Percentiles rank a stretch among this genome's conserved stretches.
Conservation (phyloP, 1,139 yeast genomes). For the Yamadazyma diospyri region DNA sequence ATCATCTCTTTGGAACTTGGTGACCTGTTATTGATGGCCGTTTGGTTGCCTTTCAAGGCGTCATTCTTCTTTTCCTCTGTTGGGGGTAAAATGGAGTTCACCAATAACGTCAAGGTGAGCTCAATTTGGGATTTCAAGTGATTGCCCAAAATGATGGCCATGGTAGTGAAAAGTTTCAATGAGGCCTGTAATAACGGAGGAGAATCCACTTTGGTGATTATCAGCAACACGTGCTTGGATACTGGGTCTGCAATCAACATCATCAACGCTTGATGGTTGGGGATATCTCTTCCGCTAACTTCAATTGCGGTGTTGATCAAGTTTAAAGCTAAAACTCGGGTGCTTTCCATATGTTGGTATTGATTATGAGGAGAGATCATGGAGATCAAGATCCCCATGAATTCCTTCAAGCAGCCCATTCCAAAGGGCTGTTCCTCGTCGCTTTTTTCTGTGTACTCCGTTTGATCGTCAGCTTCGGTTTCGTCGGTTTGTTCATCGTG, state of each 20-base stretch:
- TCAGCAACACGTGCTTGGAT: constrained; percentile 77
- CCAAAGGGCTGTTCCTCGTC: constrained; percentile 50
- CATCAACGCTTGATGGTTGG: constrained; percentile 64
- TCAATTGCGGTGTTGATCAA: constrained; percentile 79
- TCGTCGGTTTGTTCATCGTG: constrained; percentile 14
- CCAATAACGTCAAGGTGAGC: constrained; percentile 56
- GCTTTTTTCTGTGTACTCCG: constrained; percentile 1
- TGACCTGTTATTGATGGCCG: constrained; percentile 24
- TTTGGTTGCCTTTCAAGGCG: constrained; percentile 25
- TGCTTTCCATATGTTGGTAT: constrained; percentile 81
- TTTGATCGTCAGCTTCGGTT: constrained; percentile 20
- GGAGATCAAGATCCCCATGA: constrained; percentile 73
- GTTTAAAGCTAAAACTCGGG: constrained; percentile 78
- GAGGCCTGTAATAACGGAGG: constrained; percentile 71
- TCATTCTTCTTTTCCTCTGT: constrained; percentile 16
- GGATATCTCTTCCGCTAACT: constrained; percentile 68
- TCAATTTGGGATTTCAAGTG: constrained; percentile 66
- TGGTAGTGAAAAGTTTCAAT: constrained; percentile 69
- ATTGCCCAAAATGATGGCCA: constrained; percentile 56
- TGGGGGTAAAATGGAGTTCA: constrained; percentile 50
- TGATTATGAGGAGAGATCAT: constrained; percentile 81
- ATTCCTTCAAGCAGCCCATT: constrained; percentile 64
- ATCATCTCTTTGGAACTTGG: constrained; percentile 65
- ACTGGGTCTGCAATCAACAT: constrained; percentile 72
- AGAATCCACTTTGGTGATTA: constrained; percentile 68